Base-by-base conservation (phyloP, 2,329 filamentous ascomycete genomes). In the Exophiala sp. region DNA sequence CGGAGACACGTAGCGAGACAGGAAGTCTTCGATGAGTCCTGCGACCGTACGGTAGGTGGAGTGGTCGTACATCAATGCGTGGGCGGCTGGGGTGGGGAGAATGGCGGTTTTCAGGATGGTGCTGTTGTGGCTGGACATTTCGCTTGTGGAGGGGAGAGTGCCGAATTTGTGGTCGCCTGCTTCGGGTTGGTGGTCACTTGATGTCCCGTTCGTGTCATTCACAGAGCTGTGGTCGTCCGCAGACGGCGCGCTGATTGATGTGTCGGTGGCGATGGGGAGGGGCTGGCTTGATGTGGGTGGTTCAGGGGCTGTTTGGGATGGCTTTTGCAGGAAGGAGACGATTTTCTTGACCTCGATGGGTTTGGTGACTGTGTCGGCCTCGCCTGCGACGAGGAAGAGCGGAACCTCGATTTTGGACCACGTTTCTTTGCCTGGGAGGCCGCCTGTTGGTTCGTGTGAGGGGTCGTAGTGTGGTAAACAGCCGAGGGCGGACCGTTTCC, bases 11-110 rank as follows among this genome's bases (percentile, higher is more conserved):
- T 90, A 81, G 2, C 79, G 77, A 14, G 83, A 78, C 24, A 96
- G 78, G 65, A 97, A 97, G 59, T 88, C 85, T 55, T 90, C 87
- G 48, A 96, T 85, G 1, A 95, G 78, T 0, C 90, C 90, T 1
- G 89, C 86, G 8, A 96, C 75, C 5, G 85, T 86, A 47, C 89
- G 86, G 40, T 87, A 87, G 1, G 84, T 88, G 1, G 81, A 78
- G 2, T 89, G 87, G 52, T 86, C 85, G 68, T 95, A 97, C 5
- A 95, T 80, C 21, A 97, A 76, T 10, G 88, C 87, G 70, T 97
- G 92, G 2, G 86, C 87, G 8, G 89, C 89, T 0, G 91, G 91
- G 1, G 82, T 75, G 0, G 88, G 88, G 46, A 96, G 78, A 47
- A 91, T 77, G 18, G 81, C 80, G 0, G 81, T 85, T 65, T 88